Conservation (phyloP, 225 moss, liverwort and hornwort species). For the Asterella californica region DNA sequence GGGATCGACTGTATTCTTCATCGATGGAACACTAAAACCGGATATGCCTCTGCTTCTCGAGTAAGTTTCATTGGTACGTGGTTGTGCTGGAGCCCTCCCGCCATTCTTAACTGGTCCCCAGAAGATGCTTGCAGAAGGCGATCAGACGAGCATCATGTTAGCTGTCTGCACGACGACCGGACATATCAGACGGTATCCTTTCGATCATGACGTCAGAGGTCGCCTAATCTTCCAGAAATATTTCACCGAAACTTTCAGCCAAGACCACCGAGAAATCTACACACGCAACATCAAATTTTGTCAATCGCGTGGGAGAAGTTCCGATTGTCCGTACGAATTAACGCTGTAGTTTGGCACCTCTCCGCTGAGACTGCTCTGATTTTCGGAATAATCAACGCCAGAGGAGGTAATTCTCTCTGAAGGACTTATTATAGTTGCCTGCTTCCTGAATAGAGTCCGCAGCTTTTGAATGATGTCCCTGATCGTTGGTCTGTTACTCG, state of each 20-base stretch:
- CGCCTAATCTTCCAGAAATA: neutral
- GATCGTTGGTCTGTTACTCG: conserved; percentile 27
- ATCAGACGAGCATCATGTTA: neutral
- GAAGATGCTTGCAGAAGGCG: neutral
- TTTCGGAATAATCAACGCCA: neutral
- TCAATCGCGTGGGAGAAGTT: conserved; percentile 32
- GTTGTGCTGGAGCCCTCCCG: too few species aligned
- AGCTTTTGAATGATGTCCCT: conserved; percentile 16
- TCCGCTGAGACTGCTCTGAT: neutral
- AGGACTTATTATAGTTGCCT: conserved; percentile 21
- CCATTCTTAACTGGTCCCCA: neutral
- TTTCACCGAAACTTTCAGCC: neutral
- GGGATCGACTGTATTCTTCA: too few species aligned
- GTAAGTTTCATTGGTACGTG: too few species aligned
- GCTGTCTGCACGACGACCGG: conserved; percentile 5
- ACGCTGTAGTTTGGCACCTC: neutral
- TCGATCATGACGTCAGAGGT: neutral
- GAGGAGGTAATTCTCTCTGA: neutral
- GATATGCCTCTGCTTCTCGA: neutral
- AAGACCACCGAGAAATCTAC: neutral
- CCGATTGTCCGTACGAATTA: conserved; percentile 12
- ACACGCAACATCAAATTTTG: neutral
- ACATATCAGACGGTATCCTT: neutral
- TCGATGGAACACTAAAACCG: too few species aligned
- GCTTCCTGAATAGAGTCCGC: neutral